Evolutionary conservation across 257 asterid genomes (phyloP).

Genomic region (Gardenia jasminoides): DNA sequence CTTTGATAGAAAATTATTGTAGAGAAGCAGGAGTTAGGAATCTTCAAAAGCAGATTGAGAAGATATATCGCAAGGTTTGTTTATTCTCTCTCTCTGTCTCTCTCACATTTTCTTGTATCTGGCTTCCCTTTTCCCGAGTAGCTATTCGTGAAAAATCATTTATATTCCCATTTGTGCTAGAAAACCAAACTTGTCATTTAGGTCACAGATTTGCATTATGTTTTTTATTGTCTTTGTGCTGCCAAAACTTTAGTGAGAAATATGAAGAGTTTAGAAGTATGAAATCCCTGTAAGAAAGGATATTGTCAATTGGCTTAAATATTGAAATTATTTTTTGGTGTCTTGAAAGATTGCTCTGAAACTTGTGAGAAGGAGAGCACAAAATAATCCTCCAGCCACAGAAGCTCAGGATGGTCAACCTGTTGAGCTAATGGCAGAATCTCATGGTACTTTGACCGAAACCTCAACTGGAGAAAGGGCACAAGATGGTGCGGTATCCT

Average conservation of each 20-base stretch:
- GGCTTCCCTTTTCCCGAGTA: not conserved
- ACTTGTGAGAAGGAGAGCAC: slow-evolving; percentile 68
- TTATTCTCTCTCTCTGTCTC: not conserved
- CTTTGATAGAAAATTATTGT: slow-evolving; percentile 90
- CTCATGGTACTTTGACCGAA: slow-evolving; percentile 29
- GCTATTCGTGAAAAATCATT: not conserved
- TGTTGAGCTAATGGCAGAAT: slow-evolving; percentile 34
- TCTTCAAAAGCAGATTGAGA: slow-evolving; percentile 99
- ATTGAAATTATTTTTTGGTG: slow-evolving; percentile 1
- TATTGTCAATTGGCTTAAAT: not conserved
- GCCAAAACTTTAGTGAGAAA: not conserved
- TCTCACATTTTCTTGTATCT: not conserved
- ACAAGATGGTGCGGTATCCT: slow-evolving; percentile 32
- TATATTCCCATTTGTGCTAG: not conserved
- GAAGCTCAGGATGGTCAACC: slow-evolving; percentile 22
- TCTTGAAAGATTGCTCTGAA: slow-evolving; percentile 73
- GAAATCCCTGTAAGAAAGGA: not conserved
- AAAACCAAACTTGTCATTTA: not conserved
- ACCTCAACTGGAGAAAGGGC: slow-evolving; percentile 26
- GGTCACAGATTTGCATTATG: not conserved
- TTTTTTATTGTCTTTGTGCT: not conserved
- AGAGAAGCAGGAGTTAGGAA: slow-evolving; percentile 99
- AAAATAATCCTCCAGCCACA: slow-evolving; percentile 29
- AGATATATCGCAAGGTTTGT: slow-evolving; percentile 93
- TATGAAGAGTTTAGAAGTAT: not conserved